phyloP scores from a whole-genome alignment of 2,329 filamentous ascomycete species.

The Fusarium abutilonis region DNA sequence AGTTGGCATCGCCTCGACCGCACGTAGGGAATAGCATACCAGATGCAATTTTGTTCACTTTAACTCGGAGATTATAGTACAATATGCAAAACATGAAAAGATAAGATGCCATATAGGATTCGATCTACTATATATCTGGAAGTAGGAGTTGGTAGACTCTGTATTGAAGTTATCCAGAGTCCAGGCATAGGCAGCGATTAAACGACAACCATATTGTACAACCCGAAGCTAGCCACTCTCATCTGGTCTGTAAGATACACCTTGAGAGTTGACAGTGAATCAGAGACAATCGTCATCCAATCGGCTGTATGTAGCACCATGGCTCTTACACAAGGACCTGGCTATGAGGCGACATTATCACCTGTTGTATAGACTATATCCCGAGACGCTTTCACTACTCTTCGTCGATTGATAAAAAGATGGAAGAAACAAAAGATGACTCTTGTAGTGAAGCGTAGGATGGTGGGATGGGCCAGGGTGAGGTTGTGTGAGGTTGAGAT shows the following conservation, averaged over 20 bases:
- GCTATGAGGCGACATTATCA: neutral
- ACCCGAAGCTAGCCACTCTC: too few species aligned
- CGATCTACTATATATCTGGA: too few species aligned
- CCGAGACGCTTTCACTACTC: neutral
- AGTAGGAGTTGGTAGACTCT: too few species aligned
- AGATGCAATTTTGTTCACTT: too few species aligned
- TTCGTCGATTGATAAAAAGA: neutral
- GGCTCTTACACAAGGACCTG: neutral
- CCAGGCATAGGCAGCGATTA: too few species aligned
- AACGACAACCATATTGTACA: too few species aligned
- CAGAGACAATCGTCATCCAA: neutral
- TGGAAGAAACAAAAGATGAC: neutral
- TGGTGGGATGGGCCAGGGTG: constrained; percentile 23
- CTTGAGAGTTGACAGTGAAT: neutral
- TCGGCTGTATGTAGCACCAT: neutral
- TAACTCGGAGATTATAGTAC: too few species aligned
- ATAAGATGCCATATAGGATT: too few species aligned
- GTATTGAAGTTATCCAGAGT: too few species aligned
- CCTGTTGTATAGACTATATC: neutral
- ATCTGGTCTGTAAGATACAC: neutral
- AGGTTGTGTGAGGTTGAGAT: constrained; percentile 40
- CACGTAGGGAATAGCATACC: too few species aligned
- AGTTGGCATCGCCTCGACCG: too few species aligned
- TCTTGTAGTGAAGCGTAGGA: constrained; percentile 4
- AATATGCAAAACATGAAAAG: too few species aligned